Base-by-base conservation (phyloP, 495 filamentous ascomycete genomes). In the Aspergillus cavernicola region DNA sequence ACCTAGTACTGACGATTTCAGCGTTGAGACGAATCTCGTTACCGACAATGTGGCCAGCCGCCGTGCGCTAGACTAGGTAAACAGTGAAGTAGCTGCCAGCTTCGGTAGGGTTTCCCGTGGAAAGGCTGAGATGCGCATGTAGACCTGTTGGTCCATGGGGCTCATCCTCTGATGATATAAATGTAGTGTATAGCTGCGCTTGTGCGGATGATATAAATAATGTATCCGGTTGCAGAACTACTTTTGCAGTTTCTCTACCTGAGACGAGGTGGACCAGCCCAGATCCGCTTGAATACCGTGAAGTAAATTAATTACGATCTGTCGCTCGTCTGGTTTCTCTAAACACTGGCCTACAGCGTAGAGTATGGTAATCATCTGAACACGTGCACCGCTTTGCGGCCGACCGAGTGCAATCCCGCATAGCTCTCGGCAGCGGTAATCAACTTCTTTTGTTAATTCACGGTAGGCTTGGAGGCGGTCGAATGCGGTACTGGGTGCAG, bases 361-460 rank as follows among this genome's bases (percentile, higher is more conserved):
- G 11, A 76, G 57, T 2, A 74, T 44, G n/a, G 70, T 66, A 0
- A 70, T 53, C 66, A 73, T 72, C 16, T 67, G 60, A 2, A 72
- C 57, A 1, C 69, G 70, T 3, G 71, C 68, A 3, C 56, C 69
- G 23, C 59, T 60, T 10, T 63, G 64, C 9, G 73, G 71, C 13
- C 70, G 58, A 15, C 67, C 70, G 24, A 74, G 47, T 6, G 71
- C 69, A 48, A 73, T 69, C 1, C 73, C 71, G 33, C 63, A 66
- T 10, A 74, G 61, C 41, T 74, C 70, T 3, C 66, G 63, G 48
- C 63, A 59, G 10, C 73, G 70, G 42, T 66, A 68, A 36, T 76
- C 73, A 7, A 73, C 70, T 43, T 76, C 70, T 29, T 74, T 74
- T 3, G 70, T 73, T 13, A 76, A 54, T 42, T 74, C 71, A 8